Evolutionary conservation across 371 early-diverging fungal species (phyloP).

Genomic region (Mortierella sp.): DNA sequence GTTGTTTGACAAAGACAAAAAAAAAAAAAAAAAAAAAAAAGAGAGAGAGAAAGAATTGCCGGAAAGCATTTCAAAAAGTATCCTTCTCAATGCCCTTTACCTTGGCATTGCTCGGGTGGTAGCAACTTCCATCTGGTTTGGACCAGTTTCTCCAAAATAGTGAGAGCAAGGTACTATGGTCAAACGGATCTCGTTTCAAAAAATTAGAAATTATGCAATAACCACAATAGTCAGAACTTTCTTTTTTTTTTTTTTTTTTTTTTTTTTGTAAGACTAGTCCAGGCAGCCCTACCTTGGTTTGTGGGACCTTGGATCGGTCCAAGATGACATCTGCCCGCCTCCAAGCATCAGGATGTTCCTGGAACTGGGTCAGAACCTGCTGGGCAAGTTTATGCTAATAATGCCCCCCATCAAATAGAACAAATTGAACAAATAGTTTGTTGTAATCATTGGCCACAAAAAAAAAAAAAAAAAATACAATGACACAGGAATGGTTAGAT

Average conservation of each 20-base stretch:
- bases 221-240: not conserved
- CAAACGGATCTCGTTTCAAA: no score
- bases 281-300: constrained; percentile 82
- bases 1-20: not conserved
- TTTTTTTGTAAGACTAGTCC: not conserved
- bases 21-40: no score
- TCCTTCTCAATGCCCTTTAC: constrained; percentile 56
- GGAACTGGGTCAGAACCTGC: constrained; percentile 87
- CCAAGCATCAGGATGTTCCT: constrained; percentile 97
- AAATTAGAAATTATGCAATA: not conserved
- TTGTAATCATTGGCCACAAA: not conserved
- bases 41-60: not conserved
- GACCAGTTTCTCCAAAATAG: constrained; percentile 94
- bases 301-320: constrained; percentile 76
- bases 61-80: no score
- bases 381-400: constrained; percentile 82
- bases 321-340: constrained; percentile 92
- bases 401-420: not conserved
- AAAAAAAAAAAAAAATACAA: not conserved
- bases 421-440: not conserved
- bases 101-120: constrained; percentile 84
- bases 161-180: constrained; percentile 91
- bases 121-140: constrained; percentile 97
- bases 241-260: not conserved
- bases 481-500: not conserved